These are phyloP conservation scores for Scedosporium minutisporum DNA, from an alignment of 2,329 filamentous ascomycete species.

Conservation along the genomic window DNA sequence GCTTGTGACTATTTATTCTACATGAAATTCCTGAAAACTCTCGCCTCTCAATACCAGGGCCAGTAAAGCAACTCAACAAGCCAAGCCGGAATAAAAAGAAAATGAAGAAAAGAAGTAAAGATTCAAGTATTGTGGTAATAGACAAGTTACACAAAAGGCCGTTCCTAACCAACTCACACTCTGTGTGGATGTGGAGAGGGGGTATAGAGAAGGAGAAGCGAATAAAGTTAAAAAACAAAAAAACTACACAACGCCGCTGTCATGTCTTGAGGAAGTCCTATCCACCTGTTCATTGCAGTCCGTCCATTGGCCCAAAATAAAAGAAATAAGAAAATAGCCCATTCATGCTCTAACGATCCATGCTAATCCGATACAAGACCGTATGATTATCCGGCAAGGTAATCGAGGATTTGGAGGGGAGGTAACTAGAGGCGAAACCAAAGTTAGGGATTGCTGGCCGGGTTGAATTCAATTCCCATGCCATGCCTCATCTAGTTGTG, in stretches of 20 bases:
- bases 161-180: not conserved
- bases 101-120: not conserved
- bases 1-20: no score
- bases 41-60: not conserved
- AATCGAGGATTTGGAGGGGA: not conserved
- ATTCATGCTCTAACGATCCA: not conserved
- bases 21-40: no score
- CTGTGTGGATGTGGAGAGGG: not conserved
- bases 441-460: not conserved
- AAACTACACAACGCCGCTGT: slow-evolving; percentile 2
- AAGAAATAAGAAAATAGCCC: not conserved
- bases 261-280: slow-evolving; percentile 1
- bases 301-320: not conserved
- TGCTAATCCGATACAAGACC: not conserved
- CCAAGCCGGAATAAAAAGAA: slow-evolving; percentile 7
- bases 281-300: not conserved
- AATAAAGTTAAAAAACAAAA: slow-evolving; percentile 3
- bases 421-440: not conserved
- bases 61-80: slow-evolving; percentile 1
- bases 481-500: not conserved
- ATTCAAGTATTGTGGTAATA: not conserved
- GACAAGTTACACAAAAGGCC: not conserved
- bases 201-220: slow-evolving; percentile 3
- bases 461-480: no score
- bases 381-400: not conserved